Evolutionary conservation across 2,329 filamentous ascomycete genomes (phyloP).

Genomic region (Dactylellina leptospora): DNA sequence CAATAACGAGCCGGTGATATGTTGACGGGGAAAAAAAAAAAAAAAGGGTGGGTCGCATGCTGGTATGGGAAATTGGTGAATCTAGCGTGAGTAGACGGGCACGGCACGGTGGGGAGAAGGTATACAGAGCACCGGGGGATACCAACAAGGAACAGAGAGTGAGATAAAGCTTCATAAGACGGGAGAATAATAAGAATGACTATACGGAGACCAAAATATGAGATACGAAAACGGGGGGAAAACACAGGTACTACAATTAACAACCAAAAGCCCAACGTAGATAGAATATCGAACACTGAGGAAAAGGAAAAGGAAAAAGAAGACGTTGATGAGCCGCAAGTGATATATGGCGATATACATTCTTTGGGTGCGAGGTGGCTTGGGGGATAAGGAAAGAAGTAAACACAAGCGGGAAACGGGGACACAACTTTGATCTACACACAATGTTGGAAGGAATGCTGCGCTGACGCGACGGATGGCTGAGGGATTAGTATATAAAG

Average conservation of each 20-base stretch:
- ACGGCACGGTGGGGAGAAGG: too few relatives aligned
- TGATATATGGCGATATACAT: slow-evolving; percentile 52
- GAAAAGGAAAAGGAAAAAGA: neutral
- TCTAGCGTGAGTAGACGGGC: too few relatives aligned
- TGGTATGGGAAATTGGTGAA: too few relatives aligned
- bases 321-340: slow-evolving; percentile 37
- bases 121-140: too few relatives aligned
- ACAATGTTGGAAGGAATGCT: slow-evolving; percentile 46
- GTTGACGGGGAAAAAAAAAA: too few relatives aligned
- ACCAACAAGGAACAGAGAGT: too few relatives aligned
- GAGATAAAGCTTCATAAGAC: too few relatives aligned
- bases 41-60: too few relatives aligned
- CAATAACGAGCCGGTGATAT: too few relatives aligned
- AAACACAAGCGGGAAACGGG: neutral
- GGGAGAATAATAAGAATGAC: slow-evolving; percentile 1
- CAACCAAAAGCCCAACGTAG: slow-evolving; percentile 16
- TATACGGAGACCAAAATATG: neutral
- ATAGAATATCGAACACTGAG: neutral
- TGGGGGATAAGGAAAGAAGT: neutral
- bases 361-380: slow-evolving; percentile 31
- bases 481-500: slow-evolving; percentile 52
- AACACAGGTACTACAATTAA: neutral
- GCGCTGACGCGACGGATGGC: slow-evolving; percentile 49
- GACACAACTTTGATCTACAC: slow-evolving; percentile 38
- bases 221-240: slow-evolving; percentile 1